phyloP scores from a whole-genome alignment of 768 basidiomycete species.

The Boletus insuetus region DNA sequence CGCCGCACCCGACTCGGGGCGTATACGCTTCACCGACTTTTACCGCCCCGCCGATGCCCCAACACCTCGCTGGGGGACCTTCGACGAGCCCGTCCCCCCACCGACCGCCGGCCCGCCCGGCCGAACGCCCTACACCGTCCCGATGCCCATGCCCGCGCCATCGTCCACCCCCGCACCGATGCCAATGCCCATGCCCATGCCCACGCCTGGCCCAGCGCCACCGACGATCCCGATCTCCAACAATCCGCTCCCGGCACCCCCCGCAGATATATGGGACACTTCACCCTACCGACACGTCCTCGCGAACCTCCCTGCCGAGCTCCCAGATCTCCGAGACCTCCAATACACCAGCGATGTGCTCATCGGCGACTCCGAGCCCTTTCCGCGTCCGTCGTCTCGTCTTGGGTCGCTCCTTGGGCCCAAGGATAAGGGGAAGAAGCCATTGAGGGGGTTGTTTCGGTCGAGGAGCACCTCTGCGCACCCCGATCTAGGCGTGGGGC shows the following conservation, averaged over 20 bases:
- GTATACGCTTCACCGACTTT: conserved; percentile 29
- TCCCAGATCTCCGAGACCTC: conserved; percentile 21
- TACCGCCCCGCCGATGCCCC: conserved; percentile 20
- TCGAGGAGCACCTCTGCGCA: conserved; percentile 35
- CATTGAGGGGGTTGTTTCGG: conserved; percentile 44
- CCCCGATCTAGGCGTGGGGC: conserved; percentile 9
- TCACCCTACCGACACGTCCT: conserved; percentile 57
- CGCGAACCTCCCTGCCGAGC: conserved; percentile 45
- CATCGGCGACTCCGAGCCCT: conserved; percentile 12
- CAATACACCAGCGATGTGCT: neutral
- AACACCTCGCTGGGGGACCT: neutral
- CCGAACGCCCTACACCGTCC: conserved; percentile 8
- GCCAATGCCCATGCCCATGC: conserved; percentile 8
- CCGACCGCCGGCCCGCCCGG: conserved; percentile 3
- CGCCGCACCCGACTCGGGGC: conserved; percentile 8
- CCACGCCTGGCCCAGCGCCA: neutral
- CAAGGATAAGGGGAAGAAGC: conserved; percentile 35
- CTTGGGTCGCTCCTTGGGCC: conserved; percentile 21
- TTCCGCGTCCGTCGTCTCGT: conserved; percentile 20
- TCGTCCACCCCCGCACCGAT: neutral
- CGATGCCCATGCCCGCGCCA: conserved; percentile 7
- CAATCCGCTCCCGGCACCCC: conserved; percentile 67
- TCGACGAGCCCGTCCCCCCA: conserved; percentile 5
- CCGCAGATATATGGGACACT: conserved; percentile 55
- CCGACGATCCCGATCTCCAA: neutral